Evolutionary conservation across 2,329 filamentous ascomycete genomes (phyloP).

Genomic region (Pyrenochaeta sp.): DNA sequence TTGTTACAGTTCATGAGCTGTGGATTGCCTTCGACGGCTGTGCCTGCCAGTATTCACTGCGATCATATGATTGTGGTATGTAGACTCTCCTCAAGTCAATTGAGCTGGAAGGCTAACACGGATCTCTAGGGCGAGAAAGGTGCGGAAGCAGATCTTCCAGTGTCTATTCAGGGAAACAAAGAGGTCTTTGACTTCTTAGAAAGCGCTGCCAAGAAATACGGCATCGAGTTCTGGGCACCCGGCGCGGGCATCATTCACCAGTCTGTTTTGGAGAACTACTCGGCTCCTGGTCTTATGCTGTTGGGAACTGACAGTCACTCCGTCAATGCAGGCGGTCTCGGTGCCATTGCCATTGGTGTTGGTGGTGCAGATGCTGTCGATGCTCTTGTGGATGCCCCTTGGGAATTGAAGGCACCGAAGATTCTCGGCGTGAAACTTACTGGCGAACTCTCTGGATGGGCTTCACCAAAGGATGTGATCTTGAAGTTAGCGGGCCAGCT

Average conservation of each 20-base stretch:
- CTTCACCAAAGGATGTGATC: conserved; percentile 94
- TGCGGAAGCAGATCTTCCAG: conserved; percentile 82
- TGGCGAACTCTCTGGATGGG: conserved; percentile 87
- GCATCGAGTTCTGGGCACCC: conserved; percentile 54
- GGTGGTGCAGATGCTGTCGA: conserved; percentile 97
- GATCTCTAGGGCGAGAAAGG: conserved; percentile 73
- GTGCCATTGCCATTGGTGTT: conserved; percentile 94
- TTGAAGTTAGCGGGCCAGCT: conserved; percentile 86
- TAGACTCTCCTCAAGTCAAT: background rate
- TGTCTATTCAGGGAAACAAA: conserved; percentile 88
- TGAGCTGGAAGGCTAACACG: background rate
- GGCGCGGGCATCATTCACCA: conserved; percentile 73
- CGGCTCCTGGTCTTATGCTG: conserved; percentile 98
- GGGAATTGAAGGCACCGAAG: conserved; percentile 96
- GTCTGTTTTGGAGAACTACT: conserved; percentile 97
- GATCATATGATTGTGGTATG: conserved; percentile 89
- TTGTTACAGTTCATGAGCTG: conserved; percentile 98
- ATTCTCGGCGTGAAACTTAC: conserved; percentile 85
- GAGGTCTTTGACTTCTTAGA: conserved; percentile 98
- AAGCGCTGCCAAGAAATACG: conserved; percentile 69
- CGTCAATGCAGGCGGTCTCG: conserved; percentile 93
- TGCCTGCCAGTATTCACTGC: conserved; percentile 97
- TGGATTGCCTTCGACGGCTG: conserved; percentile 84
- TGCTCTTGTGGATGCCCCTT: conserved; percentile 92
- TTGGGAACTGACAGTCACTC: conserved; percentile 97